A percentile compares a stretch with the other conserved stretches of the same genome.
Evolutionary conservation across 1,284 basidiomycete genomes (phyloP).

Genomic region (Schizophyllum amplum): DNA sequence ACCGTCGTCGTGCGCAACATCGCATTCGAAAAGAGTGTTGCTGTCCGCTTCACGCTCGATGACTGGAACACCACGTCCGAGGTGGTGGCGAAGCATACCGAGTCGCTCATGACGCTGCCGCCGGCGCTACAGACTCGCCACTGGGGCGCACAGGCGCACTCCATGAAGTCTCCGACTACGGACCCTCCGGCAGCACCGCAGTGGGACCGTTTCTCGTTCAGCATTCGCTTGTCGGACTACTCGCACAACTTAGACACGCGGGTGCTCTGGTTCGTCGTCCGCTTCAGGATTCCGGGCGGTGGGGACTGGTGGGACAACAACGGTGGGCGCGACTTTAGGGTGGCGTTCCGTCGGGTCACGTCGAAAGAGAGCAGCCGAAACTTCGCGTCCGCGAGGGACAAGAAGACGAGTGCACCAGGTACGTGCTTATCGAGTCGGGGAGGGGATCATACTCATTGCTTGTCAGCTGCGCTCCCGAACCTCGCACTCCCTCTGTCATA

Average conservation of each 20-base stretch:
- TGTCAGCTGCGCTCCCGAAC: neutral
- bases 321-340: conserved; percentile 66
- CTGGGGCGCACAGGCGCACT: conserved; percentile 5
- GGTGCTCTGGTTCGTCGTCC: conserved; percentile 57
- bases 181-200: conserved; percentile 13
- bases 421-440: neutral
- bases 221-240: conserved; percentile 71
- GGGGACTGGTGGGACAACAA: conserved; percentile 91
- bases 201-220: conserved; percentile 55
- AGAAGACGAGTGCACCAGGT: neutral
- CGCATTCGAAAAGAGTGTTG: conserved; percentile 82
- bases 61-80: conserved; percentile 92
- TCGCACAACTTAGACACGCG: conserved; percentile 56
- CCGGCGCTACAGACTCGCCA: conserved; percentile 3
- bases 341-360: conserved; percentile 39
- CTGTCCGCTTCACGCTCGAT: conserved; percentile 86
- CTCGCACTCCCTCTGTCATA: conserved; percentile 7
- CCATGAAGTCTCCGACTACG: conserved; percentile 13
- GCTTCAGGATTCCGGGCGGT: conserved; percentile 36
- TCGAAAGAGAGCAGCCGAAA: conserved; percentile 1
- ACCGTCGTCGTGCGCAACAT: conserved; percentile 78
- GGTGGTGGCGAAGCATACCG: conserved; percentile 62
- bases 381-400: neutral
- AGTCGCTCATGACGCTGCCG: conserved; percentile 21
- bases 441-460: neutral